Conservation (phyloP, 169 alveolate genomes). For the Hepatocystis sp. region DNA sequence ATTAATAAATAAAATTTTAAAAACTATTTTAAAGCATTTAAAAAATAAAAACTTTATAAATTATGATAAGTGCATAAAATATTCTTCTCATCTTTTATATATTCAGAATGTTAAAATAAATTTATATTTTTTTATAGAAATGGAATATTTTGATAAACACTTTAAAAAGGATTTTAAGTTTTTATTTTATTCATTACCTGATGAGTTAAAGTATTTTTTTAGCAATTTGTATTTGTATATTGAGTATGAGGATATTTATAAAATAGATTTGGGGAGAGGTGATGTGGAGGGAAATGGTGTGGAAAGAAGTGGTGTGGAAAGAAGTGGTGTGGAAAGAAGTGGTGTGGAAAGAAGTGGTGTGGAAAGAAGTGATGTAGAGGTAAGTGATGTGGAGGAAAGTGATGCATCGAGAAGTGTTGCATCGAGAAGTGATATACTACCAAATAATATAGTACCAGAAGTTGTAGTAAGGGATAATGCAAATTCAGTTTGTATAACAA, state of each 20-base stretch:
- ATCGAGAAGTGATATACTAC: no score
- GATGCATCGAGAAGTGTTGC: no score
- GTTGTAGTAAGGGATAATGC: no score
- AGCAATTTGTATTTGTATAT: conserved; percentile 26
- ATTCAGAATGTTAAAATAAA: conserved; percentile 28
- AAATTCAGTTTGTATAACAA: no score
- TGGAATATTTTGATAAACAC: conserved; percentile 19
- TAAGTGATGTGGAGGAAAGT: no score
- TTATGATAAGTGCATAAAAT: conserved; percentile 46
- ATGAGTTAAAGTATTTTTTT: conserved; percentile 31
- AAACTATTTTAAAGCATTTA: conserved; percentile 57
- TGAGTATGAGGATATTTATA: conserved; percentile 47
- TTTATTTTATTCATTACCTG: conserved; percentile 18
- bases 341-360: background rate
- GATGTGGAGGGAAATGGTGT: background rate
- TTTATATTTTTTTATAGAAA: conserved; percentile 19
- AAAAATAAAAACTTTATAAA: conserved; percentile 45
- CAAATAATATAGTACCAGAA: no score
- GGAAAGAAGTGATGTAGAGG: background rate
- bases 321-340: background rate
- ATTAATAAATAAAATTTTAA: conserved; percentile 53
- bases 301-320: background rate
- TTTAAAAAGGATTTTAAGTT: conserved; percentile 15
- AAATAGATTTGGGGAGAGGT: background rate
- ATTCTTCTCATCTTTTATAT: conserved; percentile 42